These are phyloP conservation scores for Leccinum arenicola DNA, from an alignment of 768 basidiomycete genomes.

Conservation along the genomic window DNA sequence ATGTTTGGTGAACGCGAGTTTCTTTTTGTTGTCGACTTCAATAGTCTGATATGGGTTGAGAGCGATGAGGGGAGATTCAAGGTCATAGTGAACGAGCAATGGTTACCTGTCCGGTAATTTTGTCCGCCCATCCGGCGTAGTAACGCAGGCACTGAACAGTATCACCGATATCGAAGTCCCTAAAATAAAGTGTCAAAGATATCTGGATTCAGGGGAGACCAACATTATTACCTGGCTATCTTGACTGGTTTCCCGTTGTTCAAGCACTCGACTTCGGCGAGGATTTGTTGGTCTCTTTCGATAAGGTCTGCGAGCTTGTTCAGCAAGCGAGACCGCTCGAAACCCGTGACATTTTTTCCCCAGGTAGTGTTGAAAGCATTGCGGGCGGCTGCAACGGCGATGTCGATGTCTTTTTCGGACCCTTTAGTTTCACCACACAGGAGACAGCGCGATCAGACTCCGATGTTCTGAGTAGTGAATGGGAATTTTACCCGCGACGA, in stretches of 20 bases:
- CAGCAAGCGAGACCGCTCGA: constrained; percentile 75
- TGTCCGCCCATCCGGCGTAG: constrained; percentile 96
- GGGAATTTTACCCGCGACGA: constrained; percentile 52
- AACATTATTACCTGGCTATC: constrained; percentile 43
- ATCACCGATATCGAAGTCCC: constrained; percentile 81
- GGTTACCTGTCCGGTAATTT: constrained; percentile 80
- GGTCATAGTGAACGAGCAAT: constrained; percentile 2
- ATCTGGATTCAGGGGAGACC: constrained; percentile 30
- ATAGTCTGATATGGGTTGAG: constrained; percentile 48
- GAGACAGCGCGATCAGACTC: background rate
- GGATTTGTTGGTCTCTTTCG: constrained; percentile 75
- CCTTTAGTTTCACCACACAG: constrained; percentile 35
- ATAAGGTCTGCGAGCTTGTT: constrained; percentile 89
- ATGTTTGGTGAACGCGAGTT: constrained; percentile 82
- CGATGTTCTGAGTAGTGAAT: background rate
- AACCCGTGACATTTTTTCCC: constrained; percentile 86
- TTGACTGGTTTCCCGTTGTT: constrained; percentile 92
- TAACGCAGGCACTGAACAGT: constrained; percentile 78
- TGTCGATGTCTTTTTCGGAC: constrained; percentile 74
- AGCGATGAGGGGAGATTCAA: constrained; percentile 4
- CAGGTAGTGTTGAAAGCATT: constrained; percentile 81
- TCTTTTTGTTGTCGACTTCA: constrained; percentile 76
- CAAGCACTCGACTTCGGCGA: constrained; percentile 80
- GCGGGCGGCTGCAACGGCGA: constrained; percentile 80
- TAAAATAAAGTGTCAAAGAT: constrained; percentile 25